Conservation (phyloP, 2,329 filamentous ascomycete species). For the Ascochyta pisi region DNA sequence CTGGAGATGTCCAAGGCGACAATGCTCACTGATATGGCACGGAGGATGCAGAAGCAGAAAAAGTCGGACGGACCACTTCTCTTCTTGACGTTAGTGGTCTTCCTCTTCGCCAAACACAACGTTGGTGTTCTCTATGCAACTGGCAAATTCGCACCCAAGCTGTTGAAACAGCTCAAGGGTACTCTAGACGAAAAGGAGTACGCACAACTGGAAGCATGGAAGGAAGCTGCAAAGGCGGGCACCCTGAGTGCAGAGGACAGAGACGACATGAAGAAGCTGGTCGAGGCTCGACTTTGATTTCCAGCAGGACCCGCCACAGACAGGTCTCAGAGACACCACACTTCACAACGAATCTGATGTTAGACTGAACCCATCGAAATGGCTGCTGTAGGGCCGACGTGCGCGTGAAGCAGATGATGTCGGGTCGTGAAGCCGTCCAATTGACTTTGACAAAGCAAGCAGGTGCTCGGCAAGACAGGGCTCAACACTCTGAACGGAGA, state of each 20-base stretch:
- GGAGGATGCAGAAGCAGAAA: conserved; percentile 45
- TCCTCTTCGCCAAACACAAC: conserved; percentile 40
- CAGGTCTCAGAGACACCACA: neutral
- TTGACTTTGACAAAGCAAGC: conserved; percentile 7
- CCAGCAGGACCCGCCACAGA: neutral
- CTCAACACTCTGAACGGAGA: neutral
- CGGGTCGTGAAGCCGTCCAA: neutral
- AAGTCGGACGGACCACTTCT: conserved; percentile 44
- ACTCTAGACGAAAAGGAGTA: conserved; percentile 32
- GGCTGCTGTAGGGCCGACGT: neutral
- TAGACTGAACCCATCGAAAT: neutral
- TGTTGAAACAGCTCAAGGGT: conserved; percentile 46
- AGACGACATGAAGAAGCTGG: conserved; percentile 43
- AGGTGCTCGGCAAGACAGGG: conserved; percentile 14
- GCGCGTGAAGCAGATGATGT: neutral
- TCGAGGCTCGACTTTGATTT: conserved; percentile 16
- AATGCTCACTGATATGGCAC: conserved; percentile 42
- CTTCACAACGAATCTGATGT: neutral
- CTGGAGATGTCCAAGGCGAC: conserved; percentile 31
- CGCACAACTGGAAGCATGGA: conserved; percentile 44
- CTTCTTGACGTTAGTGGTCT: conserved; percentile 46
- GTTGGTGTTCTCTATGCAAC: conserved; percentile 50
- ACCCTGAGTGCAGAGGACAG: conserved; percentile 41
- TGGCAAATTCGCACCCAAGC: conserved; percentile 50
- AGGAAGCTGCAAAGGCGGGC: conserved; percentile 47